Evolutionary conservation across 2,329 filamentous ascomycete genomes (phyloP), one percentile per base, ranked within the genome.

Genomic region (Trichothecium sympodiale): DNA sequence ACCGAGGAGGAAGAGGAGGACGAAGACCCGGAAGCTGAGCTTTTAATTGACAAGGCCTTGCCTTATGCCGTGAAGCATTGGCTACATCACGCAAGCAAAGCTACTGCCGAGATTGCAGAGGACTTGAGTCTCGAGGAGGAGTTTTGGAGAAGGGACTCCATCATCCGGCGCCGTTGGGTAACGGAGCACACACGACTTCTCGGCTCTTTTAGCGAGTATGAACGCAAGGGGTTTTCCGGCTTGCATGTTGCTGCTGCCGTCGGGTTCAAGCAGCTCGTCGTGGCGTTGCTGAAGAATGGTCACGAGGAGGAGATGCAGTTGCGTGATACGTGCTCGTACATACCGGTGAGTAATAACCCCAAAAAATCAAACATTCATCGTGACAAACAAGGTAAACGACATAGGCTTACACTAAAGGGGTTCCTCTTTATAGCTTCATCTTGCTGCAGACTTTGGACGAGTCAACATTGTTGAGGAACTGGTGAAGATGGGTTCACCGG

Each of bases 61-160:
- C 43, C 50, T 7, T 64, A 64, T 15, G 51, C 59, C 4, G 51
- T 63, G 4, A 62, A 60, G 33, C 43, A 64, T 26, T 64, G 61
- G 61, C 46, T 64, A 3, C 47, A 54, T 5, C 61, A 64, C 34
- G 61, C 57, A 2, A 56, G 57, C 29, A 59, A 60, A 33, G 60
- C 61, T 14, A 64, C 61, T 0, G 40, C 47, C 4, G 60, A 62
- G 33, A 59, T 64, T n/a, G 59, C 59, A 0, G 60, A 64, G 25
- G 54, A 54, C 8, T 42, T 64, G 2, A 60, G 57, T 36, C 32
- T 48, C 7, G 59, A 62, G 27, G 36, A 51, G 5, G 52, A 57
- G 8, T 64, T 64, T 35, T 64, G 61, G 61, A 49, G 52, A 20
- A 42, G 40, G 0, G 50, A 52, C 12, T 63, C 61, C 0, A 38